Evolutionary conservation across 169 alveolate species (phyloP), one percentile per base, ranked within the genome.

Genomic region (Prorocentrum cordatum): DNA sequence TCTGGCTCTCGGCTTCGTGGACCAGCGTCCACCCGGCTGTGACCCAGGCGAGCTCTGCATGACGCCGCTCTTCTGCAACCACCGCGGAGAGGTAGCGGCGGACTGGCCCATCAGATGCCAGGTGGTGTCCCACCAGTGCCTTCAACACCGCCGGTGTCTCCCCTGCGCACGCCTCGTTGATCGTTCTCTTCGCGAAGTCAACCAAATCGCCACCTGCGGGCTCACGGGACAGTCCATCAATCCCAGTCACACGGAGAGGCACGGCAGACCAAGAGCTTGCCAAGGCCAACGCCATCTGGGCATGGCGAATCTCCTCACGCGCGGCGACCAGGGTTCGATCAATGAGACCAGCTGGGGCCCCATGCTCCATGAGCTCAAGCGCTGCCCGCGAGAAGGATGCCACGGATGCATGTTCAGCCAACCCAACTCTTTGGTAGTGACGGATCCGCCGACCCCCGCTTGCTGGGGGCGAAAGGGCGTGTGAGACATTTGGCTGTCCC

Each of bases 31-130:
- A 61, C n/a, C 38, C 71, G 0, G 27, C 33, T 20, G 71, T 61
- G 71, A 36, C 71, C 71, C 71, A 61, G 38, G 71, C 71, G 38
- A 61, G 71, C 38, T 61, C 70, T n/a, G 70, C 70, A 61, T 61
- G 70, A 18, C 70, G 70, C 26, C 70, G 70, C 70, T 61, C 70
- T 14, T 61, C 70, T 36, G 3, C 12, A 26, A 36, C 70, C 36
- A 61, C 70, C 70, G 5, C 38, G 3, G 2, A 7, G 38, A 22
- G 26, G 70, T 6, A 61, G 12, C 26, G 38, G 70, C 70, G 70
- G 22, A 27, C 70, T 32, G 22, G 33, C 26, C 26, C 38, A 26
- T 61, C 33, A 3, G 5, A 6, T 3, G 36, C 70, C 18, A 61
- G 10, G 20, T 18, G 32, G 26, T 5, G 32, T 6, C 38, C 70